Evolutionary conservation across 2,329 filamentous ascomycete species (phyloP).

Genomic region (Aspergillus tanneri): DNA sequence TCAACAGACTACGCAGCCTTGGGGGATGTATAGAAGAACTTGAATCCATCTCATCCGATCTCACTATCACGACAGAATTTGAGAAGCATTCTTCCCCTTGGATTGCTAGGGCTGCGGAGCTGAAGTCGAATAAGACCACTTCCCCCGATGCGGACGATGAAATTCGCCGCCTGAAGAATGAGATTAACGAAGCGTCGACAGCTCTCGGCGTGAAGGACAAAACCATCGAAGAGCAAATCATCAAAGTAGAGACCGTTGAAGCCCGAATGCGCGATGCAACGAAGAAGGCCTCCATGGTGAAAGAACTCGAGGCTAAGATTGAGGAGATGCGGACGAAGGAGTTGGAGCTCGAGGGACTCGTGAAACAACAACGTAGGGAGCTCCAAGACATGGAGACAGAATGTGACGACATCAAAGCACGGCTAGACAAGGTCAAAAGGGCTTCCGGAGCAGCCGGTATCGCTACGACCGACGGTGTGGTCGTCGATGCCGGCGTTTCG

Average conservation of each 20-base stretch:
- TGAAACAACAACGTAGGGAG: constrained; percentile 39
- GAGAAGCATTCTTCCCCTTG: constrained; percentile 75
- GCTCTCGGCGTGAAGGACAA: constrained; percentile 73
- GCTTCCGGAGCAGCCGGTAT: constrained; percentile 40
- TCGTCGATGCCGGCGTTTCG: constrained; percentile 40
- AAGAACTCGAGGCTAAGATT: constrained; percentile 45
- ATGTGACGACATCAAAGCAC: constrained; percentile 42
- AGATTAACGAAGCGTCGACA: constrained; percentile 74
- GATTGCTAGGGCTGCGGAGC: constrained; percentile 75
- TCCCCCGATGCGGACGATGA: constrained; percentile 83
- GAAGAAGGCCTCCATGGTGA: constrained; percentile 63
- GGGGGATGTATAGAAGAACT: constrained; percentile 68
- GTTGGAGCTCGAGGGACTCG: constrained; percentile 31
- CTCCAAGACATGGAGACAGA: constrained; percentile 39
- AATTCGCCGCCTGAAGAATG: constrained; percentile 73
- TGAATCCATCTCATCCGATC: constrained; percentile 65
- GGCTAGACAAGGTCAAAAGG: constrained; percentile 45
- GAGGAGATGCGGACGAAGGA: constrained; percentile 40
- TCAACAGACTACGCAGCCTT: constrained; percentile 64
- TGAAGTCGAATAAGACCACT: constrained; percentile 77
- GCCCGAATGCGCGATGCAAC: constrained; percentile 80
- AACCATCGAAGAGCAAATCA: constrained; percentile 77
- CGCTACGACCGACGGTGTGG: constrained; percentile 38
- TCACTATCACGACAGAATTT: constrained; percentile 75
- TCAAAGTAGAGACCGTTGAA: constrained; percentile 91